Base-by-base conservation (phyloP, 2,329 filamentous ascomycete genomes). In the Leptographium lundbergii region DNA sequence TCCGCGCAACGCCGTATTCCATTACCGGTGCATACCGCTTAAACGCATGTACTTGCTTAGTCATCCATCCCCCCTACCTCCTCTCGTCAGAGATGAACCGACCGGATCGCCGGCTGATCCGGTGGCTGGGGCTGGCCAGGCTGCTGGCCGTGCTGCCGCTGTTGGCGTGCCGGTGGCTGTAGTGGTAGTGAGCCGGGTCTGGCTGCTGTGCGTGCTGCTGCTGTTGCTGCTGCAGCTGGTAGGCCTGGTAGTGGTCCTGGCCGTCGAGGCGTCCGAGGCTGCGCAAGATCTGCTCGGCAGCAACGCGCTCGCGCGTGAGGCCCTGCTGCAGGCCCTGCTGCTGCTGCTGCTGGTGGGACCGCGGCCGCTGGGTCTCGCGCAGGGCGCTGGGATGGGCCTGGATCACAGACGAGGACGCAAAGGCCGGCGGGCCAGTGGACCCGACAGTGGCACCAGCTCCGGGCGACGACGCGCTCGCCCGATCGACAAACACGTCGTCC, bases 331-430 rank as follows among this genome's bases (percentile, higher is more conserved):
- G 63, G n/a, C n/a, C n/a, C 65, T 61, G 60, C 48, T 61, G 66
- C 50, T 63, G 61, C 59, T 67, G 67, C 62, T 69, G 68, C 56
- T 69, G 69, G 36, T 69, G 64, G 22, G 65, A 69, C 54, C 62
- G 63, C 17, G 67, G 66, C 34, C 66, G 67, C 57, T 68, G 69
- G 17, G 68, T 69, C 63, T 73, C 70, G 25, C 72, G 66, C 19
- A 74, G 66, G 1, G 71, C 71, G 59, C 72, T 74, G 6, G 69
- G 70, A n/a, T 68, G 66, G 22, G 65, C 67, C 59, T 70, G 72
- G n/a, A 69, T 47, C 48, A 57, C 25, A 6, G 32, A 22, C 2
- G 13, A 6, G 6, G 39, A 14, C 3, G 39, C 39, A 19, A 42
- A 14, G 1, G 19, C 3, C 14, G 11, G 36, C 36, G 36, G 36